Evolutionary conservation across 495 filamentous ascomycete genomes (phyloP).

Genomic region (Amphirosellinia nigrospora): DNA sequence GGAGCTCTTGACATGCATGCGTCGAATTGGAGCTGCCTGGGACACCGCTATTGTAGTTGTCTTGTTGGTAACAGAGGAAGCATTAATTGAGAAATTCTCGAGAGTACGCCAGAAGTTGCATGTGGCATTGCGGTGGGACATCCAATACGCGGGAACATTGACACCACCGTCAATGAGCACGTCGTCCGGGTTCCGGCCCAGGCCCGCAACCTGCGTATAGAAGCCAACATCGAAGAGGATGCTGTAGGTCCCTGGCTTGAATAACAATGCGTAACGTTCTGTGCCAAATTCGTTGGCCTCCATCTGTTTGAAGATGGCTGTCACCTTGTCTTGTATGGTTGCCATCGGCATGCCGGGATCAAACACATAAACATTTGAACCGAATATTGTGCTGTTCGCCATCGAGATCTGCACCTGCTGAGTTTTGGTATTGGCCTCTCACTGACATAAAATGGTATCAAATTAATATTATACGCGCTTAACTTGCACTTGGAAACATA

Average conservation of each 20-base stretch:
- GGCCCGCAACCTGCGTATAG: conserved; percentile 40
- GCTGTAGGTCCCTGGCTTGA: conserved; percentile 38
- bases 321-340: conserved; percentile 34
- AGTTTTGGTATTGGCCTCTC: background rate
- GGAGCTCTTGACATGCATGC: conserved; percentile 38
- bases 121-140: conserved; percentile 42
- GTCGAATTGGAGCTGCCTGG: conserved; percentile 38
- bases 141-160: conserved; percentile 43
- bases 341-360: conserved; percentile 34
- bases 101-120: conserved; percentile 43
- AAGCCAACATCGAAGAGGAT: conserved; percentile 42
- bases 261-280: conserved; percentile 40
- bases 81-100: conserved; percentile 43
- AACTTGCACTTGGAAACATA: too few relatives aligned
- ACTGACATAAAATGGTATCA: background rate
- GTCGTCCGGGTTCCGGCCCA: conserved; percentile 38
- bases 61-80: conserved; percentile 39
- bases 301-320: conserved; percentile 40
- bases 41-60: conserved; percentile 43
- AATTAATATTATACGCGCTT: background rate
- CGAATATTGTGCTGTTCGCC: conserved; percentile 37
- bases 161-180: conserved; percentile 39
- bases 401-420: conserved; percentile 9
- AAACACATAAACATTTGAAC: conserved; percentile 39
- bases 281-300: conserved; percentile 42